Evolutionary conservation across 2,329 filamentous ascomycete genomes (phyloP).

Genomic region (Ciborinia camelliae): DNA sequence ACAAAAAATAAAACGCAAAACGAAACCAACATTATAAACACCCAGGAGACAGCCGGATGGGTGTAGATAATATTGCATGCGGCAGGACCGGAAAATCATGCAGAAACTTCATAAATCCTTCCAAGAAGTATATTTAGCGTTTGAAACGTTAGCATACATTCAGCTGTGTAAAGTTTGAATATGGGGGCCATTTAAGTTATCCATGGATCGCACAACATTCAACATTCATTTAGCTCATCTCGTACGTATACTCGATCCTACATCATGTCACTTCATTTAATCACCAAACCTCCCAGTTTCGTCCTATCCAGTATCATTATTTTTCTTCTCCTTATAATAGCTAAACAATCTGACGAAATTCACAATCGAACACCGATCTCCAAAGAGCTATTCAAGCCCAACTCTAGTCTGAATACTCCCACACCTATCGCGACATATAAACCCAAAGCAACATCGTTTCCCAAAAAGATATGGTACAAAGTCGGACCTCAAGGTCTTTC

Average conservation of each 20-base stretch:
- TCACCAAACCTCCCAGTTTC: background rate
- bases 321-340: background rate
- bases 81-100: background rate
- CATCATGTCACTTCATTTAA: background rate
- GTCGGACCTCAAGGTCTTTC: slow-evolving; percentile 39
- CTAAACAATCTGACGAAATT: background rate
- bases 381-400: background rate
- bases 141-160: no score
- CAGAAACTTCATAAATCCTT: background rate
- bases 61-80: no score
- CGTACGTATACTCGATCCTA: no score
- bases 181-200: background rate
- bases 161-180: no score
- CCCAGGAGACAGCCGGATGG: no score
- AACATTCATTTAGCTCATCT: background rate
- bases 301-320: background rate
- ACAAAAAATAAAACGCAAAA: no score
- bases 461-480: slow-evolving; percentile 42
- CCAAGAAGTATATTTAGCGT: background rate
- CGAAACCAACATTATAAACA: no score
- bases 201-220: no score
- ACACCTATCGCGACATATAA: background rate
- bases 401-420: background rate
- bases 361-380: background rate
- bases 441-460: slow-evolving; percentile 2